phyloP scores from a whole-genome alignment of 805 yeast genomes.

The Candida michaelii region DNA sequence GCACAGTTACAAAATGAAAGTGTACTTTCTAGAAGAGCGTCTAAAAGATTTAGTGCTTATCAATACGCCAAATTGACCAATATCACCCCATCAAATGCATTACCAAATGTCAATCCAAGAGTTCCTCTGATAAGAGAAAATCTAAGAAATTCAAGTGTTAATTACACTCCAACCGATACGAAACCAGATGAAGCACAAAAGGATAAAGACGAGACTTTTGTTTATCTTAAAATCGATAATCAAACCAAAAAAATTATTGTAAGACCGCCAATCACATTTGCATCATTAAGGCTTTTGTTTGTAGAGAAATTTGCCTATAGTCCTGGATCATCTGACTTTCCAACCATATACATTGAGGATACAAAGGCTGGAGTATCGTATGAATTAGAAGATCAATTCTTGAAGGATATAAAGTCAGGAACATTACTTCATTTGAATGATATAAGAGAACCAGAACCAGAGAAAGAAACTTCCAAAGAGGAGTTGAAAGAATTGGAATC shows the following conservation, averaged over 20 bases:
- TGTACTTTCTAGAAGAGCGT: conserved; percentile 79
- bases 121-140: conserved; percentile 11
- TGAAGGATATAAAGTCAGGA: conserved; percentile 56
- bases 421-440: conserved; percentile 42
- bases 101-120: conserved; percentile 12
- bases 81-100: conserved; percentile 16
- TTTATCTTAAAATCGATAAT: conserved; percentile 50
- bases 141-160: conserved; percentile 2
- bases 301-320: conserved; percentile 86
- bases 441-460: background rate
- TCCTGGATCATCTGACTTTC: conserved; percentile 69
- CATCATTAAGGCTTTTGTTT: conserved; percentile 65
- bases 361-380: conserved; percentile 59
- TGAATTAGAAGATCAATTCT: conserved; percentile 70
- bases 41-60: conserved; percentile 90
- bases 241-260: conserved; percentile 55
- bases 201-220: conserved; percentile 5
- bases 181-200: background rate
- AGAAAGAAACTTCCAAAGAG: background rate
- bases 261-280: conserved; percentile 46
- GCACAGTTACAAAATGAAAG: conserved; percentile 17
- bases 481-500: conserved; percentile 8
- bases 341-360: conserved; percentile 75
- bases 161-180: background rate
- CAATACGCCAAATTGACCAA: conserved; percentile 78